Evolutionary conservation across 768 basidiomycete genomes (phyloP), one percentile per base, ranked within the genome.

Genomic region (Phanerodontia chrysosporium): DNA sequence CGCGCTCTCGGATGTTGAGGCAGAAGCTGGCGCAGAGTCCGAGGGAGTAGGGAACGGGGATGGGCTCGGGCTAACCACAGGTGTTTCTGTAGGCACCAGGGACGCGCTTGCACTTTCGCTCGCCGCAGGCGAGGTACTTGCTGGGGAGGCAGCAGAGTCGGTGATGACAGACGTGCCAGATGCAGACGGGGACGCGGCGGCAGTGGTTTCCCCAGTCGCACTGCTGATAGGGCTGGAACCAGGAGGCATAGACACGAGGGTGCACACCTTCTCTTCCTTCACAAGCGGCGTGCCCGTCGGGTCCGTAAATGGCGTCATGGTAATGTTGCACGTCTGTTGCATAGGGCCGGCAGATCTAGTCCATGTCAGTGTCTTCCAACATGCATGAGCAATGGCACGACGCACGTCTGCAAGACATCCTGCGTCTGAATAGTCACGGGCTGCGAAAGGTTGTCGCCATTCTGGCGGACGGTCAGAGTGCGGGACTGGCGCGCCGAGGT

Each of bases 381-480:
- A 32, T 18, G 18, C 27, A 22, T 56, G 24, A 46, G 27, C 22
- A 29, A 28, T 8, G 36, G 18, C 16, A 18, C 29, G 3, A 74
- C 79, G 68, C 65, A 80, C 79, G 75, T 79, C 61, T 78, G 67
- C 16, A 74, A 61, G 24, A 67, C 72, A 53, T 63, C 66, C 45
- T 69, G 71, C 5, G 76, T 78, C 39, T 70, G 71, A 3, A 78
- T 55, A 14, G 74, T 73, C 5, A 74, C 71, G 21, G 77, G 67
- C 6, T 70, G 67, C 10, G 69, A 59, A 30, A 73, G 63, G 12
- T 69, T 58, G 14, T 69, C 58, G 22, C 58, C 68, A 25, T 59
- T 58, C 48, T 65, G 62, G 60, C 59, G 66, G 60, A 65, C 60
- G 12, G 56, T 57, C 25, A 63, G 39, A 3, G 57, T 44, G 24